A percentile compares a stretch with the other conserved stretches of the same genome.
Conservation (phyloP, 2,329 filamentous ascomycete species). For the Phaeosphaeria sp. region DNA sequence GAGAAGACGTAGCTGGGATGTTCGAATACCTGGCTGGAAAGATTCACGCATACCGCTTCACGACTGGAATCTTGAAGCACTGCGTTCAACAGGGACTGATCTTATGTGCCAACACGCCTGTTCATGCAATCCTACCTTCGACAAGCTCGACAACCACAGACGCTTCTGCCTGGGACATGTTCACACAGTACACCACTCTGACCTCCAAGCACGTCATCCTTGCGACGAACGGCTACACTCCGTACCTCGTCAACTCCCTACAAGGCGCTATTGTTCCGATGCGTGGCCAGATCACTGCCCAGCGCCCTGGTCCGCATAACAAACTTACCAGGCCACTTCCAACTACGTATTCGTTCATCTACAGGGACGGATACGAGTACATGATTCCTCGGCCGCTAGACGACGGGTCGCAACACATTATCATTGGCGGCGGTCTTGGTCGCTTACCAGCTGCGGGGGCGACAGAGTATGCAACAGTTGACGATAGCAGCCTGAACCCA, state of each 20-base stretch:
- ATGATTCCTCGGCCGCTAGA: constrained; percentile 63
- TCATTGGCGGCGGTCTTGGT: constrained; percentile 67
- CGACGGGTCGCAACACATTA: constrained; percentile 56
- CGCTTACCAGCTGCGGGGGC: constrained; percentile 53
- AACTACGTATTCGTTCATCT: constrained; percentile 68
- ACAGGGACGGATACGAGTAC: constrained; percentile 69
- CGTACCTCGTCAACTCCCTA: constrained; percentile 33
- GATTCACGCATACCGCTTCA: constrained; percentile 42
- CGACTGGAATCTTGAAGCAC: constrained; percentile 30
- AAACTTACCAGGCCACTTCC: constrained; percentile 50
- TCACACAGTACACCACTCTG: constrained; percentile 27
- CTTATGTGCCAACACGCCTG: constrained; percentile 39
- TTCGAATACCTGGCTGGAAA: constrained; percentile 43
- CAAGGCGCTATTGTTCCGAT: constrained; percentile 52
- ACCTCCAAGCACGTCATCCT: constrained; percentile 28
- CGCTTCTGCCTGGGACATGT: constrained; percentile 22
- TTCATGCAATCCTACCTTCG: constrained; percentile 23
- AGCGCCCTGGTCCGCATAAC: constrained; percentile 45
- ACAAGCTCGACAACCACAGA: neutral
- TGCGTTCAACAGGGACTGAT: constrained; percentile 37
- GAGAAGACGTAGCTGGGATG: constrained; percentile 33
- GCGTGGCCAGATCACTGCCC: constrained; percentile 50
- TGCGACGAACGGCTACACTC: constrained; percentile 48
- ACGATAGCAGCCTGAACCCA: constrained; percentile 62
- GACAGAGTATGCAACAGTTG: constrained; percentile 61